Base-by-base conservation (phyloP, 1,139 yeast genomes). In the Hanseniaspora uvarum region DNA sequence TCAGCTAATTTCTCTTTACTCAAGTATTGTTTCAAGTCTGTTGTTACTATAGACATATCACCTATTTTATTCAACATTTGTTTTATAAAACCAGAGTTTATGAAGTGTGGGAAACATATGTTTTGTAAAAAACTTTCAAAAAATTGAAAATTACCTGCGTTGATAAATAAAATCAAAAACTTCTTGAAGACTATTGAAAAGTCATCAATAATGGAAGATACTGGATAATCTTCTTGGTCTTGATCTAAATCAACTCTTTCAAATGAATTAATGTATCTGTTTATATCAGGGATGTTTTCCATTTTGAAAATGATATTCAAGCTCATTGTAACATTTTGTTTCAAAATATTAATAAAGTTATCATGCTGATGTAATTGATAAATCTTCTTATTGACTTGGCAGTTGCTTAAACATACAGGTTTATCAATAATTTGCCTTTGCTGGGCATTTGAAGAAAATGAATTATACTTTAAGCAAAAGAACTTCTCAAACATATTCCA, bases 181-280 rank as follows among this genome's bases (percentile, higher is more conserved):
- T 63, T 62, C 56, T 86, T 84, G 47, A 88, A 69, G 19, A 88
- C 79, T 61, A 87, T 72, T 36, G 88, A 78, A 46, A 86, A 71
- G 65, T 92, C 98, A 64, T 92, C 98, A 40, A 89, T 80, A 11
- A 87, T 82, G 0, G 97, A 87, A 0, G 95, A 79, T 5, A 85
- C 79, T 4, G 94, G 83, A 4, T 85, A 62, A 16, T 65, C 61
- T 1, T 62, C 53, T 43, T 63, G 67, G 6, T 79, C 49, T 72
- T 76, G 45, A 24, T 47, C 45, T n/a, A 43, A 21, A 10, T 31
- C 47, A 5, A 46, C 21, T 24, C 44, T 58, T 76, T 86, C 11
- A 76, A 61, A 36, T 58, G 61, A 43, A 4, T 56, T 47, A 5
- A 66, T 59, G 34, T 60, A 59, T 18, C 66, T 60, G 48, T 69